These are phyloP conservation scores for Aeminium ludgeri DNA, from an alignment of 495 filamentous ascomycete species.

Conservation along the genomic window DNA sequence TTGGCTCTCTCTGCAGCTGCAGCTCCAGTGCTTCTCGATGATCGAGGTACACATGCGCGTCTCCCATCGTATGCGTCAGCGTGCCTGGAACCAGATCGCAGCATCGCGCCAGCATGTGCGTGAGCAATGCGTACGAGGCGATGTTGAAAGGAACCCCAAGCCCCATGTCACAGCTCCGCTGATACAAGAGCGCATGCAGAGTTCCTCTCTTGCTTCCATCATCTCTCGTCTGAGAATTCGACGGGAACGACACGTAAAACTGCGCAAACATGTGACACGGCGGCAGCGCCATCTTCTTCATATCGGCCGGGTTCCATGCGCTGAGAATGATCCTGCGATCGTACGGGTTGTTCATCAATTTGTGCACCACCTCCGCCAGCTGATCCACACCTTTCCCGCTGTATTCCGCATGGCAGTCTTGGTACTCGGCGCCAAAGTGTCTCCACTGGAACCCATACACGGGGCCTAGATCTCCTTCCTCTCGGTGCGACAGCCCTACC, in stretches of 20 bases:
- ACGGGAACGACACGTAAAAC: conserved; percentile 71
- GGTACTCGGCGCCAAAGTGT: conserved; percentile 85
- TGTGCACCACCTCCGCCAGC: conserved; percentile 67
- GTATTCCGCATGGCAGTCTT: conserved; percentile 66
- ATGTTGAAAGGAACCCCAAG: conserved; percentile 97
- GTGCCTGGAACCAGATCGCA: conserved; percentile 67
- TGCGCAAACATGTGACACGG: conserved; percentile 99
- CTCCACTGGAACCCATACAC: conserved; percentile 99
- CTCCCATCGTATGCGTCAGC: conserved; percentile 86
- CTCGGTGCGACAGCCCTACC: conserved; percentile 61
- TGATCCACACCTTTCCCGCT: conserved; percentile 81
- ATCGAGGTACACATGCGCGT: conserved; percentile 87
- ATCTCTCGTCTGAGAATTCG: conserved; percentile 3
- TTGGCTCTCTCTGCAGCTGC: conserved; percentile 65
- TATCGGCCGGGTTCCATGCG: conserved; percentile 83
- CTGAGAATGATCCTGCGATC: conserved; percentile 77
- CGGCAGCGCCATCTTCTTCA: conserved; percentile 80
- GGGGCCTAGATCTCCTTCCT: conserved; percentile 77
- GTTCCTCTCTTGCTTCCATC: conserved; percentile 35
- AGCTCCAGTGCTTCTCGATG: conserved; percentile 72
- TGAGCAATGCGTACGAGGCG: conserved; percentile 78
- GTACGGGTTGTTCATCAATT: conserved; percentile 63
- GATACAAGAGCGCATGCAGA: conserved; percentile 74
- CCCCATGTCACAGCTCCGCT: conserved; percentile 93
- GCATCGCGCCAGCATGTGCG: conserved; percentile 82